Evolutionary conservation across 176 grass and related monocot genomes (phyloP).

Genomic region (Areca catechu): DNA sequence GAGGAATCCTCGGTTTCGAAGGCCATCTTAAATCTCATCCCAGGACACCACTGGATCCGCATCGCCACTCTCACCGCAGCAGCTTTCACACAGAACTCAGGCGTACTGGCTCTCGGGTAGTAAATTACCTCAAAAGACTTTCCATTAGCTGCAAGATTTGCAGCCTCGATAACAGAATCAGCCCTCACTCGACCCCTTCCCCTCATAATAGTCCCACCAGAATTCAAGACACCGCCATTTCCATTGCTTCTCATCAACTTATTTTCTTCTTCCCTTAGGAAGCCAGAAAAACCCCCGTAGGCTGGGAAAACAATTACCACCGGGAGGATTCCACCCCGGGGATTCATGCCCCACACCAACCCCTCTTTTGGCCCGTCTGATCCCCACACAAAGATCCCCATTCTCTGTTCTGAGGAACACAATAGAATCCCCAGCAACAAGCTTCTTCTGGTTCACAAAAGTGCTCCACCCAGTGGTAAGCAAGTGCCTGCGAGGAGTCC

Average conservation of each 20-base stretch:
- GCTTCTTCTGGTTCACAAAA: constrained; percentile 80
- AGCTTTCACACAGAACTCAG: constrained; percentile 55
- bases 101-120: constrained; percentile 48
- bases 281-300: constrained; percentile 31
- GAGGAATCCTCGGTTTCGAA: constrained; percentile 71
- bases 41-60: constrained; percentile 61
- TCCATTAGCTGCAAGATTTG: constrained; percentile 29
- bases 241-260: constrained; percentile 20
- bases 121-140: constrained; percentile 54
- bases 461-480: constrained; percentile 89
- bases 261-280: constrained; percentile 51
- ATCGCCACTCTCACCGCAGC: constrained; percentile 29
- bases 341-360: constrained; percentile 15
- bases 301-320: constrained; percentile 2
- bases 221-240: not conserved
- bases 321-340: constrained; percentile 46
- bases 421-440: constrained; percentile 67
- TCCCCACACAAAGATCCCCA: constrained; percentile 59
- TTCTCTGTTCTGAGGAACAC: constrained; percentile 62
- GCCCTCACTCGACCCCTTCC: constrained; percentile 44
- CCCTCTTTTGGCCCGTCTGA: constrained; percentile 51
- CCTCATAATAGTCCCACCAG: constrained; percentile 23
- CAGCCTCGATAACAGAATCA: constrained; percentile 26
- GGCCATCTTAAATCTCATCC: constrained; percentile 69
- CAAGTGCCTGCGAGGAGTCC: constrained; percentile 77